Percentiles rank a stretch among this genome's conserved stretches.
Conservation (phyloP, 179 eudicot genomes). For the Spinacia oleracea region DNA sequence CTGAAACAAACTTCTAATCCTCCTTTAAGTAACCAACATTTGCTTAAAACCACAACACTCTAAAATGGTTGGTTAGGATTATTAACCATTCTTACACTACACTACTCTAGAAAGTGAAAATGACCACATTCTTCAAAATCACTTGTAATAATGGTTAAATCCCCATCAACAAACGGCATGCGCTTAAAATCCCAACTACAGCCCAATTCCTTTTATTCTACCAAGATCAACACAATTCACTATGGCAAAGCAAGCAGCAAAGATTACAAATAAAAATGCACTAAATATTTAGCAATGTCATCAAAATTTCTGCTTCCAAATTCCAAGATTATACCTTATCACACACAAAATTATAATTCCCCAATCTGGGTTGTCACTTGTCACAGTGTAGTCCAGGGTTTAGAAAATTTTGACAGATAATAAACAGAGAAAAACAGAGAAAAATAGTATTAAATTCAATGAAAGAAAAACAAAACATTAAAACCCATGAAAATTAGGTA, state of each 20-base stretch:
- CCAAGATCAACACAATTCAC: neutral
- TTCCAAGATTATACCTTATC: neutral
- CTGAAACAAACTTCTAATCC: neutral
- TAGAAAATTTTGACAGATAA: neutral
- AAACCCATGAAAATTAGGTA: neutral
- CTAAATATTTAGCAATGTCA: neutral
- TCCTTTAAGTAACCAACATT: neutral
- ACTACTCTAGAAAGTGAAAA: neutral
- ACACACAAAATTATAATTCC: slow-evolving; percentile 12
- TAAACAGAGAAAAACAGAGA: neutral
- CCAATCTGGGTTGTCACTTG: slow-evolving; percentile 21
- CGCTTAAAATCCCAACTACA: neutral
- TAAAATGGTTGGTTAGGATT: too few species aligned
- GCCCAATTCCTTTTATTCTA: neutral
- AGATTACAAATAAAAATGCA: neutral
- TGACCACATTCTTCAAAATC: neutral
- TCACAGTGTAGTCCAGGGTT: neutral
- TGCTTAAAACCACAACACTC: neutral
- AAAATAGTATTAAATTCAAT: neutral
- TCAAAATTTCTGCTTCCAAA: neutral
- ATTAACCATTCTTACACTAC: too few species aligned
- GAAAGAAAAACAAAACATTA: neutral
- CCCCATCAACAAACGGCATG: neutral
- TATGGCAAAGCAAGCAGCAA: neutral
- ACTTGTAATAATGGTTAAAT: neutral